Evolutionary conservation across 148 eudicot genomes (phyloP).

Genomic region (Cornus suecica): DNA sequence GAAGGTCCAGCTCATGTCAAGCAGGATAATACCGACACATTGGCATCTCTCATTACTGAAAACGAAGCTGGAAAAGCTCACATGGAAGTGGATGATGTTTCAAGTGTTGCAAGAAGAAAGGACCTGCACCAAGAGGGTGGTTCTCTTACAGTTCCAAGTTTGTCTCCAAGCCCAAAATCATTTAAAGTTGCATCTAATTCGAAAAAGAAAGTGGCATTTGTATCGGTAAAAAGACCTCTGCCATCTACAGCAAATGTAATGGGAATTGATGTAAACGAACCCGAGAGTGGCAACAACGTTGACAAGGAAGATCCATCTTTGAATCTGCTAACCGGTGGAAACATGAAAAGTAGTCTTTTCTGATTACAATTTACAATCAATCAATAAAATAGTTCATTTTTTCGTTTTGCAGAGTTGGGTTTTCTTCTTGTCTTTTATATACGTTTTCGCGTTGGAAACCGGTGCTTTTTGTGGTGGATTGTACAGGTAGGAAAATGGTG

Average conservation of each 20-base stretch:
- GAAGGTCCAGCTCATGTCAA: conserved; percentile 10
- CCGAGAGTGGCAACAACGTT: conserved; percentile 19
- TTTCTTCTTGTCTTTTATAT: not conserved
- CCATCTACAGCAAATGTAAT: conserved; percentile 21
- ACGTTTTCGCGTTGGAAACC: not conserved
- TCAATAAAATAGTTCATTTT: not conserved
- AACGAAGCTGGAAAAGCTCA: conserved; percentile 14
- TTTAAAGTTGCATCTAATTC: conserved; percentile 17
- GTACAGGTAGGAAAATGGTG: no score
- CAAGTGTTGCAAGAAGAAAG: conserved; percentile 17
- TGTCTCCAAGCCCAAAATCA: conserved; percentile 18
- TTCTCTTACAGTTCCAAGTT: conserved; percentile 14
- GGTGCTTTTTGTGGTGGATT: not conserved
- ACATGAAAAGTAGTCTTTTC: conserved; percentile 35
- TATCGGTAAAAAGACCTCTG: conserved; percentile 48
- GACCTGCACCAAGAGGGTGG: conserved; percentile 14
- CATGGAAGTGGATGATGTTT: conserved; percentile 15
- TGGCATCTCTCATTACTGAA: conserved; percentile 9
- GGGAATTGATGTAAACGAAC: conserved; percentile 8
- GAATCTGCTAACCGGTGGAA: conserved; percentile 38
- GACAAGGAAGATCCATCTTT: conserved; percentile 44
- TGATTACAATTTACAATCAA: conserved; percentile 14
- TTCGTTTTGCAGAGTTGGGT: not conserved
- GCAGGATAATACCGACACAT: conserved; percentile 15
- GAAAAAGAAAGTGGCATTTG: conserved; percentile 56